Evolutionary conservation across 352 stramenopile genomes (phyloP), one percentile per base, ranked within the genome.

Genomic region (Phytophthora pistaciae): DNA sequence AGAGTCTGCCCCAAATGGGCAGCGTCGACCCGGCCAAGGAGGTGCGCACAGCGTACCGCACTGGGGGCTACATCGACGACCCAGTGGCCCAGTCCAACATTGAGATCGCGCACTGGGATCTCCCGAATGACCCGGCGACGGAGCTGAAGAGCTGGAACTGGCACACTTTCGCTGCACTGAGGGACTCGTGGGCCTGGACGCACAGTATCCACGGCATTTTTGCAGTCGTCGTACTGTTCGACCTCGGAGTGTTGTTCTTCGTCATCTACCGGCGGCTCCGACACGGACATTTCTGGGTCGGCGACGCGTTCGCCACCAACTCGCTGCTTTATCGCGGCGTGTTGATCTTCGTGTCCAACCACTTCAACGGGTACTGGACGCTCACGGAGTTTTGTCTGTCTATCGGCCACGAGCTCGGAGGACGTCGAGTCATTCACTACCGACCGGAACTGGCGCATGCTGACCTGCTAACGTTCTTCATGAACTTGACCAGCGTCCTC

Each of bases 151-250:
- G 61, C 4, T 81, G 69, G 70, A 29, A 70, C 2, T 85, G 75
- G 75, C 31, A 67, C 14, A 36, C 55, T 1, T 3, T 65, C 8
- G 74, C 65, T 46, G 46, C 60, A 3, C 46, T 85, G 0, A 70
- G 60, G 5, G 77, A 89, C 42, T 79, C 74, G 13, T 89, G 81
- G 81, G 72, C 77, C 2, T 89, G 79, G 81, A 72, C 73, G 10
- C 81, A 87, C 31, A 53, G 27, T 3, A 65, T 87, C 10, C 79
- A 89, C 38, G 29, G 78, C 2, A 62, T 75, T 25, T 83, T 88
- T 20, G 76, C 60, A 0, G 14, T 77, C 14, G 66, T 82, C n/a
- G 68, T 70, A n/a, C 29, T 79, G 2, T 79, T 83, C 48, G 72
- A 72, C 11, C 40, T 89, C 0, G 23, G 67, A 1, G 52, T 86